Base-by-base conservation (phyloP, 2,329 filamentous ascomycete species). In the Fusarium fracticaudum region DNA sequence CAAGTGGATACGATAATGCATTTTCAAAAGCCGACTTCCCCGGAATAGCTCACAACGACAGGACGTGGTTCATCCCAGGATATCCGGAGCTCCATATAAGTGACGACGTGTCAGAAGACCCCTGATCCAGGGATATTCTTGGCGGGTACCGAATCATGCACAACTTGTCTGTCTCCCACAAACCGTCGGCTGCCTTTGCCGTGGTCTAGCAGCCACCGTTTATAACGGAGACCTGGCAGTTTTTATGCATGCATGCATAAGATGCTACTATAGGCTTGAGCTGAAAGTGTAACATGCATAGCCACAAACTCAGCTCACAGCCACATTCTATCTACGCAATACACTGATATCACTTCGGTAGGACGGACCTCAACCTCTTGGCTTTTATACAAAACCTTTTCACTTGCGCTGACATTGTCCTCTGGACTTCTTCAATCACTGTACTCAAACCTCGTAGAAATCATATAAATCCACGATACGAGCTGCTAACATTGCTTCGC, bases 91-190 rank as follows among this genome's bases (percentile, higher is more conserved):
- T 58, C 51, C 59, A 38, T 69, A 55, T 45, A 55, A 64, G 55
- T 68, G 44, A 45, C 60, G 50, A 55, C 43, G 65, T 64, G 57
- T 53, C 33, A 69, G 40, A 35, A 53, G 51, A 38, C 57, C 69
- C 67, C 67, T 73, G 62, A 64, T 65, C 50, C 71, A 67, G 24
- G 31, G 37, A 66, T 70, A 31, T 41, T 33, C 53, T 71, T 67
- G 51, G 45, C 45, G 37, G 20, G 13, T 40, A 35, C 31, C 45
- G 22, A 61, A 37, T 67, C 33, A 54, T 45, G 50, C 47, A 51
- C 44, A 38, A 26, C 20, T 35, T 44, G 64, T 40, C 33, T 33
- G 8, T 38, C 14, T 31, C 51, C 58, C 63, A 63, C 58, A 64
- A 60, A 31, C 44, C 35, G 35, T 62, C 53, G 35, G 45, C 24